Evolutionary conservation across 345 rosid species (phyloP), one percentile per base, ranked within the genome.

Genomic region (Melaleuca alternifolia): DNA sequence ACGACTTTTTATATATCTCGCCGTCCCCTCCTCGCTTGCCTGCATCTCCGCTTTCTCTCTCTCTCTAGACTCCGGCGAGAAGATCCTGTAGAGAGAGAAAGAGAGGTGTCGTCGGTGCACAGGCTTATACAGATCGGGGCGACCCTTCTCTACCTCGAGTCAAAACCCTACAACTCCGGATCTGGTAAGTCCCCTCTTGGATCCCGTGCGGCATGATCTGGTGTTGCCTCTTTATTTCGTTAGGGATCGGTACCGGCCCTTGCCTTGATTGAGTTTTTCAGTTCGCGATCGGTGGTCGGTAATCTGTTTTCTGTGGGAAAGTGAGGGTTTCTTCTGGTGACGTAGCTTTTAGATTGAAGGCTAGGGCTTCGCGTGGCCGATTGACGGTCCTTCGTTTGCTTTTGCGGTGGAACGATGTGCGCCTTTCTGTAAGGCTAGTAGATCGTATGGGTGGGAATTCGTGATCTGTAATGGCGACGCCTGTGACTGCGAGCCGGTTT

Each of bases 81-180:
- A 71, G 48, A 18, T 10, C 18, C 48, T 37, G 81, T 16, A 21
- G 85, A 54, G 85, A 54, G 85, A 28, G 85, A 54, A 50, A 15
- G 51, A 10, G 51, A 21, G 50, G 85, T 84, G 75, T 84, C 61
- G 81, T 15, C 84, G 37, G 84, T 33, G 90, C 87, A 75, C 59
- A 12, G 89, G 46, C 79, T 71, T 79, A 59, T 87, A 86, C 85
- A 89, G 83, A 79, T 88, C 85, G 48, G 48, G 90, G 91, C 87
- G 85, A 88, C 89, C 62, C 33, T 75, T 53, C 21, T 62, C 30
- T 71, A 71, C 15, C 26, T 52, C 85, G 77, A 30, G 24, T 82
- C 85, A 54, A 62, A 87, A 91, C 85, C 91, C 90, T 91, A 83
- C 88, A 84, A 61, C 85, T 52, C 54, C 89, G 84, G 91, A 90